Percentiles rank a stretch among this genome's conserved stretches.
phyloP scores from a whole-genome alignment of 768 basidiomycete genomes.

The Termitomyces sp. region DNA sequence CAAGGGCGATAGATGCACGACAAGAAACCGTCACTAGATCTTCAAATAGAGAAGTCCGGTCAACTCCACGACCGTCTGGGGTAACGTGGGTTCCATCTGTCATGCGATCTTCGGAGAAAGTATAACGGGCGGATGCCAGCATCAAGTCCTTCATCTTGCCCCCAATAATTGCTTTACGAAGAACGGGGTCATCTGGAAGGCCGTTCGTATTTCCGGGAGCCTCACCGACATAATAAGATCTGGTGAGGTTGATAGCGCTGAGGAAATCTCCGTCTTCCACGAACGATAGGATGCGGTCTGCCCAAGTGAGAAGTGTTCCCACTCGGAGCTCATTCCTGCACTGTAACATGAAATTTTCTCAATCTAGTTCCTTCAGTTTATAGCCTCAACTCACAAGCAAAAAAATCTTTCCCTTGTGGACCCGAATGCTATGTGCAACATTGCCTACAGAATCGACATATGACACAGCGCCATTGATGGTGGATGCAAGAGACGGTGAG shows the following conservation, averaged over 20 bases:
- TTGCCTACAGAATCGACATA: conserved; percentile 50
- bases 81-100: conserved; percentile 82
- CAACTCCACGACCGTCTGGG: conserved; percentile 86
- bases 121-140: conserved; percentile 82
- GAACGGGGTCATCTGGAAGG: conserved; percentile 65
- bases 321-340: conserved; percentile 65
- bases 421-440: conserved; percentile 67
- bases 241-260: conserved; percentile 81
- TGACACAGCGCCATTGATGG: conserved; percentile 42
- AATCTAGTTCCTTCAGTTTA: not conserved
- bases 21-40: conserved; percentile 76
- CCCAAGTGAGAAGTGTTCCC: conserved; percentile 91
- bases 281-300: conserved; percentile 81
- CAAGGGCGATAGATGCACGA: conserved; percentile 76
- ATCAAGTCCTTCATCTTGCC: conserved; percentile 79
- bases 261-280: conserved; percentile 89
- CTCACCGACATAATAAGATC: conserved; percentile 75
- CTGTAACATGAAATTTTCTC: conserved; percentile 32
- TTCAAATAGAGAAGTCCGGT: conserved; percentile 88
- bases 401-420: conserved; percentile 91
- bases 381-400: conserved; percentile 61
- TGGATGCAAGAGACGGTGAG: conserved; percentile 48
- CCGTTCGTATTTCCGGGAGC: conserved; percentile 86
- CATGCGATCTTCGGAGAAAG: conserved; percentile 95
- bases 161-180: conserved; percentile 64